Percentiles rank a stretch among this genome's conserved stretches.
Conservation (phyloP, 2,329 filamentous ascomycete genomes). For the Diaporthe longicolla region DNA sequence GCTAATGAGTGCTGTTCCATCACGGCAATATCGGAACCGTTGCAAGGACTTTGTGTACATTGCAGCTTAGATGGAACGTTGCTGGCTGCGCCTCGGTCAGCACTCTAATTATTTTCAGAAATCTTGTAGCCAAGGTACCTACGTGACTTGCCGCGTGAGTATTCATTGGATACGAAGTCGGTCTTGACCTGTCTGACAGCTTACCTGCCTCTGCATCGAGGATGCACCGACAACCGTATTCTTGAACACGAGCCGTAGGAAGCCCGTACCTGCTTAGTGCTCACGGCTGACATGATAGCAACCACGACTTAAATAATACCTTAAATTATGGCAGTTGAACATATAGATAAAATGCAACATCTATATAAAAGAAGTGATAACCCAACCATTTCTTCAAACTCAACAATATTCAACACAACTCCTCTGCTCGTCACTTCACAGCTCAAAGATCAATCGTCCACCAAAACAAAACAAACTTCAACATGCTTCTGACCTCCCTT, state of each 20-base stretch:
- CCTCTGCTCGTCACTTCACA: neutral
- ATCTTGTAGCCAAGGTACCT: neutral
- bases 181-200: neutral
- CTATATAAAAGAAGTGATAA: neutral
- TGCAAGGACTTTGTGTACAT: neutral
- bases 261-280: slow-evolving; percentile 6
- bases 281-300: slow-evolving; percentile 18
- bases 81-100: slow-evolving; percentile 2
- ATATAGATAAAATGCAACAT: neutral
- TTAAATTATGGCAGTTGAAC: neutral
- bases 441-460: neutral
- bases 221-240: neutral
- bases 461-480: neutral
- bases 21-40: neutral
- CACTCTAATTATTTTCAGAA: neutral
- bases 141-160: neutral
- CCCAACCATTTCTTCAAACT: neutral
- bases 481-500: neutral
- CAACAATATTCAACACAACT: neutral
- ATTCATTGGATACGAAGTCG: neutral
- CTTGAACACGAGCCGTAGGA: slow-evolving; percentile 14
- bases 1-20: neutral
- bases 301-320: too few relatives aligned
- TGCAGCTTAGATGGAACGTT: slow-evolving; percentile 8
- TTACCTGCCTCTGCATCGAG: neutral